phyloP scores from a whole-genome alignment of 306 rosid genomes.

The Notholithocarpus densiflorus region DNA sequence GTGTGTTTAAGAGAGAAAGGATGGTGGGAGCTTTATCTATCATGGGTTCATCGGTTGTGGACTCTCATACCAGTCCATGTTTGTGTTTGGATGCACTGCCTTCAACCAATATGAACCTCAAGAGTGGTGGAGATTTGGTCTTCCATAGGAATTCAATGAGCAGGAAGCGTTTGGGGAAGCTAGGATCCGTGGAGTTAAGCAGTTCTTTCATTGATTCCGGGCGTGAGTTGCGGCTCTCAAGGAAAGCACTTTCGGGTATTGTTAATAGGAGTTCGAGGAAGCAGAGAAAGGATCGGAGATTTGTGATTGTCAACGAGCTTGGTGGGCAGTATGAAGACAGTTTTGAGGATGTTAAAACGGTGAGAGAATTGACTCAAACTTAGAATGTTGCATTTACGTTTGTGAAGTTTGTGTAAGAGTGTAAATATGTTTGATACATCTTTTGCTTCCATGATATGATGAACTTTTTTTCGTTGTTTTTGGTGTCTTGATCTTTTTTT shows the following conservation, averaged over 20 bases:
- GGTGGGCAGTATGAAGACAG: constrained; percentile 88
- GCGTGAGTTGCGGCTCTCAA: constrained; percentile 53
- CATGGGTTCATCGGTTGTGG: constrained; percentile 75
- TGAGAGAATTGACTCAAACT: constrained; percentile 22
- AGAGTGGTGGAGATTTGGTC: constrained; percentile 57
- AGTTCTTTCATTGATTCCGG: constrained; percentile 67
- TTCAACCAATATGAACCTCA: constrained; percentile 53
- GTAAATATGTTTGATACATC: background rate
- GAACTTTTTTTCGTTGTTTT: background rate
- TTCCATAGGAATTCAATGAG: constrained; percentile 45
- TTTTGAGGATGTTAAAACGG: constrained; percentile 84
- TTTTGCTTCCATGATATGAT: background rate
- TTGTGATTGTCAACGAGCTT: constrained; percentile 55
- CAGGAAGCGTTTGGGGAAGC: constrained; percentile 42
- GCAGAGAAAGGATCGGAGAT: constrained; percentile 52
- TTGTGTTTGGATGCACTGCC: constrained; percentile 81
- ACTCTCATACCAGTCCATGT: constrained; percentile 77
- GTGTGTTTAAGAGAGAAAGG: background rate
- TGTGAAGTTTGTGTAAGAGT: background rate
- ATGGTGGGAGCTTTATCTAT: constrained; percentile 79
- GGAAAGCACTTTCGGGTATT: constrained; percentile 25
- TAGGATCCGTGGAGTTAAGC: constrained; percentile 39
- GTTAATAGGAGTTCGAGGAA: constrained; percentile 48
- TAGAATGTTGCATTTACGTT: background rate
- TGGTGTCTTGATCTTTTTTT: background rate